Percentiles rank a stretch among this genome's conserved stretches.
Conservation (phyloP, 2,329 filamentous ascomycete genomes). For the Metarhizium anisopliae region DNA sequence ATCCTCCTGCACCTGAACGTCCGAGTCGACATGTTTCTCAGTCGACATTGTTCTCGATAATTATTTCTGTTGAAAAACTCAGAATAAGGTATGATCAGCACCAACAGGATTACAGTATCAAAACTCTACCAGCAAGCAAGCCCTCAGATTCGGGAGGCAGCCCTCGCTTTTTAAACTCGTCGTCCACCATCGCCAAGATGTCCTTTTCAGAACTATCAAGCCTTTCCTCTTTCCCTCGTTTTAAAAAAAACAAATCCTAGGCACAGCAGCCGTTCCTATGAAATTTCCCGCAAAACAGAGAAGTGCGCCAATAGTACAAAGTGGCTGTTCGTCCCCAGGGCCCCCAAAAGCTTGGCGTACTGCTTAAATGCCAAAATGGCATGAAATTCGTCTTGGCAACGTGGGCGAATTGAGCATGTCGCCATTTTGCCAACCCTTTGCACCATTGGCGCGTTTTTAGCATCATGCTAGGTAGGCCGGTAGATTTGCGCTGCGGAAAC, state of each 20-base stretch:
- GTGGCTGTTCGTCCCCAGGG: neutral
- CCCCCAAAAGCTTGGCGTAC: neutral
- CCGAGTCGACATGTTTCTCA: neutral
- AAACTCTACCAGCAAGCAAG: neutral
- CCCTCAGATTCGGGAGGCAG: neutral
- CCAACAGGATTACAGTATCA: too few relatives aligned
- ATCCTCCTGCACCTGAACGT: neutral
- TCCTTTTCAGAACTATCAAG: neutral
- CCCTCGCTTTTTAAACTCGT: neutral
- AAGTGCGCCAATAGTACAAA: neutral
- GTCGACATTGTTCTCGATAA: neutral
- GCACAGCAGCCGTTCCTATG: neutral
- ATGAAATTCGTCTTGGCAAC: neutral
- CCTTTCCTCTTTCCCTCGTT: neutral
- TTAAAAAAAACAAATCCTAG: neutral
- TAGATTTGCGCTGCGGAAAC: neutral
- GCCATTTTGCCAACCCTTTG: neutral
- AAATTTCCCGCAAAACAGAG: neutral
- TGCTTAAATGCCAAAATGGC: neutral
- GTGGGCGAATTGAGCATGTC: neutral
- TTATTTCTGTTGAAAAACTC: too few relatives aligned
- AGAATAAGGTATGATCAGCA: too few relatives aligned
- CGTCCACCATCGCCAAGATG: neutral
- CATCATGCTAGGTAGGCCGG: neutral
- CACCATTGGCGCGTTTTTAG: neutral